Evolutionary conservation across 139 green algal species (phyloP), one percentile per base, ranked within the genome.

Genomic region (Dunaliella primolecta): DNA sequence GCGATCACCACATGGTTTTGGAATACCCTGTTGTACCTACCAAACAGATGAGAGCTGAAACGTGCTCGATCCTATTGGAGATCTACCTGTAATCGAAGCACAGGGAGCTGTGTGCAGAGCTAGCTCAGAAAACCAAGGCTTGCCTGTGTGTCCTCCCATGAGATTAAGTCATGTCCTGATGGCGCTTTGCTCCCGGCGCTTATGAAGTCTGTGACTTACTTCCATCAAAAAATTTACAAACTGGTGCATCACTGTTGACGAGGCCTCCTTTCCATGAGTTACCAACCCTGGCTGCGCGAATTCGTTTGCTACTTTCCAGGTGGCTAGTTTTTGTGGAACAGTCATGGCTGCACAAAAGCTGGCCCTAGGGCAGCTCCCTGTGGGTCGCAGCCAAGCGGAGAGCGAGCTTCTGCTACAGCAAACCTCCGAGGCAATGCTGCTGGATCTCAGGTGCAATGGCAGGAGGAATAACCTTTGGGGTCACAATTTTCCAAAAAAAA

Each of bases 321-420:
- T 98, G 25, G 92, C 93, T 0, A 89, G 89, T 75, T 95, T 97
- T 55, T 91, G 90, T 30, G 75, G 85, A n/a, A 96, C 93, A 1
- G 83, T 90, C 36, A 88, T 94, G 86, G 95, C 88, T 24, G 91
- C 93, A 0, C 89, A 96, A 74, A 78, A 56, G 2, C 29, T 89
- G 78, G 81, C 83, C 1, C 27, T 80, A 24, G 87, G 64, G 0
- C 24, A 79, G 2, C 84, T 93, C 79, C 91, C 90, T 0, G 75
- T 95, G 3, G 95, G 93, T 0, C 27, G 30, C 20, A 90, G 83
- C 32, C 81, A 85, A 36, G 84, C 77, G 31, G 89, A 94, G 56
- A 94, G 90, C 80, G 90, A 95, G 81, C 30, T 83, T 71, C 86
- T 97, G 85, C 92, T 97, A 57, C 80, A 92, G 80, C 87, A 97